Base-by-base conservation (phyloP, 2,329 filamentous ascomycete species). In the Lasiodiplodia citricola region DNA sequence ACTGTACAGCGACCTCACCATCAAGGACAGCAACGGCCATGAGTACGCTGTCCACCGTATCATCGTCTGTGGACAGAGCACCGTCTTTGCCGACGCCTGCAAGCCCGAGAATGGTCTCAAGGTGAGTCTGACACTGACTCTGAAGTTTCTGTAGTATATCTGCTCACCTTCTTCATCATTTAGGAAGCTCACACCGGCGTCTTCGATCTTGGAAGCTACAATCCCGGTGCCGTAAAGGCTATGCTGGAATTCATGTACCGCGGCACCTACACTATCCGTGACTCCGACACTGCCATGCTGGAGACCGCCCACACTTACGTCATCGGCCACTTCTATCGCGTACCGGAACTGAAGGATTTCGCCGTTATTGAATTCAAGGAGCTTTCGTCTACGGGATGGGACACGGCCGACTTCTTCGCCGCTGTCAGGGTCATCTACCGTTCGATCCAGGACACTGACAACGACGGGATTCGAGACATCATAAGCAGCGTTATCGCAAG, bases 171-270 rank as follows among this genome's bases (percentile, higher is more conserved):
- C 5, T 35, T 18, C 2, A 8, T n/a, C 1, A 7, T 4, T 4
- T 0, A 65, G 62, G 62, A 65, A 16, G 35, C 28, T 11, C 13
- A 31, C 3, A 38, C 25, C 10, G 31, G 47, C 18, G 13, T 38
- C 69, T 90, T 97, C 70, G 82, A 90, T 69, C 89, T 97, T 28
- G 76, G 84, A 1, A 81, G 86, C 71, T 90, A 93, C 73, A 87
- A 93, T 73, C 80, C 92, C 54, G 90, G 92, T 71, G 90, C 92
- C 23, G 89, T 93, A 67, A 90, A 91, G 70, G 93, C 90, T 78
- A 92, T 94, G 74, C 87, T 96, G 73, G 91, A 96, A 79, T 96
- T 88, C 78, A 88, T 95, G 64, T 96, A 96, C 81, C 94, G 91
- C 1, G 87, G 87, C 77, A 92, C 96, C 81, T 96, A 97, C 85